These are phyloP conservation scores for Aspergillus ustus DNA, from an alignment of 2,329 filamentous ascomycete species.

Conservation along the genomic window DNA sequence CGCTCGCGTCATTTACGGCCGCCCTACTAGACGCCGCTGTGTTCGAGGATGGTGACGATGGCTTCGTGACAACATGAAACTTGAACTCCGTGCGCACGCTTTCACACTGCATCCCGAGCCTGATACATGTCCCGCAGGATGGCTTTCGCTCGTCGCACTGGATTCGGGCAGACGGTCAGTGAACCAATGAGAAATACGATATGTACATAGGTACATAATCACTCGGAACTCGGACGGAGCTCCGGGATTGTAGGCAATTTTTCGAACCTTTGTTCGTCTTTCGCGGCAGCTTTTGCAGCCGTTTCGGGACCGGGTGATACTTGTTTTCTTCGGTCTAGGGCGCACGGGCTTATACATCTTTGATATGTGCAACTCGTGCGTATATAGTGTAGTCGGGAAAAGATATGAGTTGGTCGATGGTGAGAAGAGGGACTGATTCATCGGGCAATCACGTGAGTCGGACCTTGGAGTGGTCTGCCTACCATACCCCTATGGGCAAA, in stretches of 20 bases:
- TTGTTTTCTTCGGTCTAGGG: constrained; percentile 24
- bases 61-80: constrained; percentile 16
- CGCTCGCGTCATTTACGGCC: neutral
- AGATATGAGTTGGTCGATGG: no score
- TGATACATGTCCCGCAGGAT: constrained; percentile 29
- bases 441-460: no score
- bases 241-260: no score
- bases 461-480: no score
- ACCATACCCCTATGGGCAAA: no score
- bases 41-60: neutral
- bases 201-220: no score
- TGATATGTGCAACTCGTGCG: no score
- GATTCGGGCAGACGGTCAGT: neutral
- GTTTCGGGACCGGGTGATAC: constrained; percentile 27
- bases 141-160: constrained; percentile 33
- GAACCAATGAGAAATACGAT: no score
- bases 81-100: constrained; percentile 16
- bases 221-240: no score
- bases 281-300: constrained; percentile 27
- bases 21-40: no score
- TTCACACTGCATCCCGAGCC: constrained; percentile 27
- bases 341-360: constrained; percentile 25
- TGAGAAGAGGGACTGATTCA: no score
- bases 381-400: no score
- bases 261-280: constrained; percentile 23